A percentile compares a stretch with the other conserved stretches of the same genome.
Evolutionary conservation across 345 rosid species (phyloP).

Genomic region (Geranium rotundifolium): DNA sequence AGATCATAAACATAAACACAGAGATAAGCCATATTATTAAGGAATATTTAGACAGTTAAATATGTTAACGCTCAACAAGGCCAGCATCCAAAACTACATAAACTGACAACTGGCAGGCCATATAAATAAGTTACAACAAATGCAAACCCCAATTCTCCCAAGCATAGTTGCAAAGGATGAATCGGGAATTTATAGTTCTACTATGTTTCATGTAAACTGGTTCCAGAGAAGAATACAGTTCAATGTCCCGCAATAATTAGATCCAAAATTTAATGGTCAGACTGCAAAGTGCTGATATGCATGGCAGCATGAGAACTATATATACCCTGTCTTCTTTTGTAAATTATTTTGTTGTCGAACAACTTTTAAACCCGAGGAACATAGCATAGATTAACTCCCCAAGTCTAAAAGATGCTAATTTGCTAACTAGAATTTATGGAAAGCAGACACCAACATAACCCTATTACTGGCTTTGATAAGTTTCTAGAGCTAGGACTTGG

Average conservation of each 20-base stretch:
- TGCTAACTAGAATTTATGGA: no score
- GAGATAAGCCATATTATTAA: neutral
- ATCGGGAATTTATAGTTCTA: neutral
- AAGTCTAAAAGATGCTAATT: no score
- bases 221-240: no score
- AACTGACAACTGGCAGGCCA: neutral
- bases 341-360: no score
- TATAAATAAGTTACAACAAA: neutral
- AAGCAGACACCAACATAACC: no score
- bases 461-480: no score
- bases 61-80: neutral
- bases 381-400: no score
- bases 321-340: no score
- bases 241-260: neutral
- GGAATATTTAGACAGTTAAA: neutral
- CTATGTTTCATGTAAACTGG: no score
- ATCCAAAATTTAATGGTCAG: neutral
- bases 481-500: no score
- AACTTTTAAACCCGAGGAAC: no score
- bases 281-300: neutral
- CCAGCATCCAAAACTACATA: neutral
- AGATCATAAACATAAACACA: neutral
- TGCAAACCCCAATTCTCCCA: neutral
- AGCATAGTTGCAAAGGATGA: neutral
- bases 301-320: no score